A percentile compares a stretch with the other conserved stretches of the same genome.
Evolutionary conservation across 2,329 filamentous ascomycete species (phyloP).

Genomic region (Neurospora sp.): DNA sequence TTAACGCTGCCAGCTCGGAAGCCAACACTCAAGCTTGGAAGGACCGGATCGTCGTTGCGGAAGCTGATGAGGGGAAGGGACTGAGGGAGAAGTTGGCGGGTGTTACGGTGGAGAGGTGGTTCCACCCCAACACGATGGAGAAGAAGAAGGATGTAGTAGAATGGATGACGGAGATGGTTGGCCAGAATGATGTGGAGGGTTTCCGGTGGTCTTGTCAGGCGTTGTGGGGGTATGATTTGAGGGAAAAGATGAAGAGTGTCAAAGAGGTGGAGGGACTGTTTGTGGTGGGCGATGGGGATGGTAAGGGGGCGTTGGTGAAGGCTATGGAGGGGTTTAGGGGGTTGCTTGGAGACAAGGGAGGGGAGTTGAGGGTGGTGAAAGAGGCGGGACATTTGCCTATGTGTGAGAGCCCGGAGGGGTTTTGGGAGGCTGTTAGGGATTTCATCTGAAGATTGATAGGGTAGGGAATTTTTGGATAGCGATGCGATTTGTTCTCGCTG

Average conservation of each 20-base stretch:
- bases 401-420: conserved; percentile 62
- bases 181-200: conserved; percentile 56
- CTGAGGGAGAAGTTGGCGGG: conserved; percentile 44
- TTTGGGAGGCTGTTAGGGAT: conserved; percentile 50
- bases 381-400: conserved; percentile 74
- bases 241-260: conserved; percentile 41
- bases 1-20: conserved; percentile 58
- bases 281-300: conserved; percentile 64
- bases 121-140: conserved; percentile 46
- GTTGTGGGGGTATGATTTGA: conserved; percentile 62
- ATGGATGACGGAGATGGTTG: conserved; percentile 59
- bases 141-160: conserved; percentile 32
- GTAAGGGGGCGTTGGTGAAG: conserved; percentile 58
- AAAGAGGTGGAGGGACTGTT: conserved; percentile 50
- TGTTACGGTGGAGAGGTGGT: conserved; percentile 68
- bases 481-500: too few relatives aligned
- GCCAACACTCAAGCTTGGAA: conserved; percentile 73
- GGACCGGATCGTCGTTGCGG: conserved; percentile 60
- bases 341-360: conserved; percentile 42
- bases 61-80: conserved; percentile 49
- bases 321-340: conserved; percentile 68
- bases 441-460: too few relatives aligned
- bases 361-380: conserved; percentile 54
- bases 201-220: conserved; percentile 60
- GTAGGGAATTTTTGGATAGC: too few relatives aligned